Evolutionary conservation across 2,329 filamentous ascomycete species (phyloP).

Genomic region (Arthrobotrys megalospora): DNA sequence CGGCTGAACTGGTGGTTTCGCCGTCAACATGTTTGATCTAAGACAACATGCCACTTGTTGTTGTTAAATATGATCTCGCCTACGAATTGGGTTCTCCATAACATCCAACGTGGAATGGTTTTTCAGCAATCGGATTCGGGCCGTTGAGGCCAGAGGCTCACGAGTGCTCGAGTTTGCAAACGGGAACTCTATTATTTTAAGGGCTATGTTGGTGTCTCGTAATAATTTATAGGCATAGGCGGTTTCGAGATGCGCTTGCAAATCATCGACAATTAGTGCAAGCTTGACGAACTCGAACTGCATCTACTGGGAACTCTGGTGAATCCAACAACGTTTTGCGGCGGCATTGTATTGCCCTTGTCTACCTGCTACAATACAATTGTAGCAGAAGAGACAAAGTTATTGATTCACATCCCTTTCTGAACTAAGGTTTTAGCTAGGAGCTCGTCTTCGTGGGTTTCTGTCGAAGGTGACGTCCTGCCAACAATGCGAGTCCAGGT

Average conservation of each 20-base stretch:
- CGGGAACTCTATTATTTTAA: conserved; percentile 22
- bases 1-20: not conserved
- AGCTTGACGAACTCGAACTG: no score
- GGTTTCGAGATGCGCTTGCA: conserved; percentile 15
- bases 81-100: not conserved
- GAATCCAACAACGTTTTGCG: conserved; percentile 10
- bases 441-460: not conserved
- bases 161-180: conserved; percentile 31
- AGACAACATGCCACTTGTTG: conserved; percentile 2
- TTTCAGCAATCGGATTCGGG: conserved; percentile 45
- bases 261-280: not conserved
- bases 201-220: conserved; percentile 38
- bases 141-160: conserved; percentile 7
- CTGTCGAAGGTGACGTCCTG: not conserved
- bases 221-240: not conserved
- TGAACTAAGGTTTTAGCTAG: not conserved
- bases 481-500: conserved; percentile 1
- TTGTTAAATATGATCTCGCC: not conserved
- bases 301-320: no score
- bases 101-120: conserved; percentile 45
- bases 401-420: not conserved
- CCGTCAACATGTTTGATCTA: conserved; percentile 7
- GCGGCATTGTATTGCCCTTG: not conserved
- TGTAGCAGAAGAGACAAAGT: not conserved
- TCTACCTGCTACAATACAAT: not conserved